Base-by-base conservation (phyloP, 768 basidiomycete species). In the Fomitopsis pulvina region DNA sequence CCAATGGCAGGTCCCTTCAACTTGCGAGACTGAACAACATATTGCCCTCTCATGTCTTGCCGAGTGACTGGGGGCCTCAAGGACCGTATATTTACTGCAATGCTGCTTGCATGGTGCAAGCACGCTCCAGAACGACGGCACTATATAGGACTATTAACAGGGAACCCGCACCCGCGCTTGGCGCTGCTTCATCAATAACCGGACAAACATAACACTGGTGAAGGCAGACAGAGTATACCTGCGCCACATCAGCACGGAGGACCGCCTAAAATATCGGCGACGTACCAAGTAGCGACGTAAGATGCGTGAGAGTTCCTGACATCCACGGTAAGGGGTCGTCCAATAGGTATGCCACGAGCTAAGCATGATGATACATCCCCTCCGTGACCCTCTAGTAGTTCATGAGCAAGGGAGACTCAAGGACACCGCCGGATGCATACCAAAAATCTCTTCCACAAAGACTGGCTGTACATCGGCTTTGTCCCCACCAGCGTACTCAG, bases 261-360 rank as follows among this genome's bases (percentile, higher is more conserved):
- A 29, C 11, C 27, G 16, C 12, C 7, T 6, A 47, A 1, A 37
- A 18, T 4, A 5, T 12, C 18, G 34, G 11, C 2, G 29, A 61
- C 76, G 29, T 62, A 93, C 96, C 96, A 99, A 10, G 94, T 99
- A 12, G 87, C 78, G 3, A 96, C 91, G 68, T 99, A 99, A 10
- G 92, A 93, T 6, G 90, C 75, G 69, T 99, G 96, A 30, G 91
- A 81, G 66, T 99, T 99, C 42, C 96, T 77, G 40, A 99, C 70
- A 59, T 97, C 92, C 22, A 97, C 81, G 2, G 80, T 79, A 3
- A 92, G 79, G 21, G 84, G 66, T 44, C 92, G 81, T 37, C 95
- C 96, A 41, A 98, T 70, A 2, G 96, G 96, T 41, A 86, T 73
- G 12, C 93, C 96, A 52, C 80, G 83, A 4, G 69, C 65, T 16